phyloP scores from a whole-genome alignment of 371 early-diverging fungal genomes.

The Apophysomyces variabilis region DNA sequence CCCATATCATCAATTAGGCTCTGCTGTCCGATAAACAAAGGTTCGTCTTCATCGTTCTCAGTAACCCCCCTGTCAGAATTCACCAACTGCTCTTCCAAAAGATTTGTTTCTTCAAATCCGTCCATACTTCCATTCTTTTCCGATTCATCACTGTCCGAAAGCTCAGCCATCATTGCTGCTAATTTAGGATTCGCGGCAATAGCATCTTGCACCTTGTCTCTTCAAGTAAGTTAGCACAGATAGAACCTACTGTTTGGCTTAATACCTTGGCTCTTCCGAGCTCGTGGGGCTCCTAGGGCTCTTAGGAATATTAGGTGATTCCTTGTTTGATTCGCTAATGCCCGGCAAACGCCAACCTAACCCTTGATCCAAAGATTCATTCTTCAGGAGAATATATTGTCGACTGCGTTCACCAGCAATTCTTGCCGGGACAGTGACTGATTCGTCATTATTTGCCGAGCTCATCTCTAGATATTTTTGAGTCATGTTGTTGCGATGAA shows the following conservation, averaged over 20 bases:
- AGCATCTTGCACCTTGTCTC: constrained; percentile 40
- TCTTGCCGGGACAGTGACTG: constrained; percentile 46
- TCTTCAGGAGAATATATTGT: constrained; percentile 84
- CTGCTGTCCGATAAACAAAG: constrained; percentile 13
- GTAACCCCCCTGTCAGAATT: constrained; percentile 1
- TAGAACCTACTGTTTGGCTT: not conserved
- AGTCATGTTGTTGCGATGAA: constrained; percentile 86
- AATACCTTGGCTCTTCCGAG: constrained; percentile 5
- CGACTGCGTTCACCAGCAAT: constrained; percentile 84
- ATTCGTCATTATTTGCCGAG: constrained; percentile 14
- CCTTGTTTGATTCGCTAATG: constrained; percentile 26
- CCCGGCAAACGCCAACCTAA: constrained; percentile 73
- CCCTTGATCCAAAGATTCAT: constrained; percentile 69
- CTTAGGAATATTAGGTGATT: not conserved
- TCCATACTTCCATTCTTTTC: constrained; percentile 24
- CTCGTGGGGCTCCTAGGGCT: not conserved
- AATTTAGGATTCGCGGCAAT: constrained; percentile 38
- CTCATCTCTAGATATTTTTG: constrained; percentile 73
- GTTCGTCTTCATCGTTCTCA: constrained; percentile 43
- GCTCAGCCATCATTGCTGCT: constrained; percentile 26
- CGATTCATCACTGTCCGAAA: constrained; percentile 15
- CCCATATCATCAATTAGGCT: constrained; percentile 36
- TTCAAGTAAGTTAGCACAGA: not conserved
- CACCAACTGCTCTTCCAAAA: not conserved
- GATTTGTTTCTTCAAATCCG: not conserved